These are phyloP conservation scores for Colletotrichum melonis DNA, from an alignment of 2,329 filamentous ascomycete genomes.

Conservation along the genomic window DNA sequence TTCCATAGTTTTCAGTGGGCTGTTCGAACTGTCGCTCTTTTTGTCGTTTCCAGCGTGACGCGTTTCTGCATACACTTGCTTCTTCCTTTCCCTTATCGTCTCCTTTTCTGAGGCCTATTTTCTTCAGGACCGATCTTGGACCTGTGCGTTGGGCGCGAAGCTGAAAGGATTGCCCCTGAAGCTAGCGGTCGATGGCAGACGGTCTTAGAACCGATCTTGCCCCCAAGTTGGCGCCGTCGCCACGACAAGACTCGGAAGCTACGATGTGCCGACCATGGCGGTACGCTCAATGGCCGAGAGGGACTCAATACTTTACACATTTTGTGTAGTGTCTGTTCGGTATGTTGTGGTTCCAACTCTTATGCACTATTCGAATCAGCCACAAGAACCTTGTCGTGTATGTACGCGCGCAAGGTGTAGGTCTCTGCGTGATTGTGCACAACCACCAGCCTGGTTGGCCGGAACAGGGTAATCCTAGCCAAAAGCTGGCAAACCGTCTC, in stretches of 20 bases:
- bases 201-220: slow-evolving; percentile 1
- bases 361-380: not conserved
- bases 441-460: not conserved
- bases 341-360: not conserved
- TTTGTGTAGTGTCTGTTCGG: not conserved
- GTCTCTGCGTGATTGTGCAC: not conserved
- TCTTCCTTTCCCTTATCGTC: not conserved
- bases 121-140: slow-evolving; percentile 1
- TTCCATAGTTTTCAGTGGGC: slow-evolving; percentile 6
- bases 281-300: not conserved
- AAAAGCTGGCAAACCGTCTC: not conserved
- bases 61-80: slow-evolving; percentile 5
- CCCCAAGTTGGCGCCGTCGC: not conserved
- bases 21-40: not conserved
- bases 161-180: slow-evolving; percentile 1
- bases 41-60: slow-evolving; percentile 14
- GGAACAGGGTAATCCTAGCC: not conserved
- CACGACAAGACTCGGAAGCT: not conserved
- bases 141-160: not conserved
- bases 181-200: slow-evolving; percentile 10
- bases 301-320: not conserved
- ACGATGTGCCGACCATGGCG: not conserved
- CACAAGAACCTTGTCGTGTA: not conserved
- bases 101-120: not conserved
- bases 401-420: not conserved